Evolutionary conservation across 371 early-diverging fungal genomes (phyloP), one percentile per base, ranked within the genome.

Genomic region (Rhizopus microsporus): DNA sequence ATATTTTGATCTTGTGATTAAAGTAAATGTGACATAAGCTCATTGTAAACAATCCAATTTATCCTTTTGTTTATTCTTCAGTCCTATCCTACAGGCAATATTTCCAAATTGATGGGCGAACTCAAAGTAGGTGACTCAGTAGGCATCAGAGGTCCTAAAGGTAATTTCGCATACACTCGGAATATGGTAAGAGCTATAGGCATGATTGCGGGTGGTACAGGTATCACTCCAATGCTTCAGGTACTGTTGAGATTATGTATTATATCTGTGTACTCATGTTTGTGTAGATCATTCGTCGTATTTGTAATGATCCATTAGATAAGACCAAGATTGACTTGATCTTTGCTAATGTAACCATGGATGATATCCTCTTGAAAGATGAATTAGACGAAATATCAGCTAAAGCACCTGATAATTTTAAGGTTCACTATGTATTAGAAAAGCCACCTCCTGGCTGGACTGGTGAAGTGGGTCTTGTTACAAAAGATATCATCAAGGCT

Each of bases 211-310:
- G 96, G 95, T 44, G 93, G 92, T 54, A 89, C 93, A 35, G 95
- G 97, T 30, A 92, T 96, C 64, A 94, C 97, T 0, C 97, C 97
- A 30, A 96, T 96, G 96, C 81, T 88, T 56, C 96, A 95, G 70
- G 82, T 88, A 13, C 45, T 37, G 6, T n/a, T 6, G 42, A 6
- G 5, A 8, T 43, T 46, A 3, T 30, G 13, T 23, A 4, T 34
- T 17, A 39, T 51, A 46, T 35, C 37, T 33, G 33, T 42, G 1
- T 37, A 46, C 8, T 12, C 8, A 16, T 29, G 15, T 46, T 8
- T 29, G 8, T 7, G 23, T 60, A 79, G 83, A 84, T 92, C 51
- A 84, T 91, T 49, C 83, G 84, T 54, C 88, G 87, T 31, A 77
- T 95, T 39, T 66, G 93, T 56, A 85, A 83, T 51, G 87, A 95